Evolutionary conservation across 1,139 yeast genomes (phyloP).

Genomic region (Eremothecium gossypii): DNA sequence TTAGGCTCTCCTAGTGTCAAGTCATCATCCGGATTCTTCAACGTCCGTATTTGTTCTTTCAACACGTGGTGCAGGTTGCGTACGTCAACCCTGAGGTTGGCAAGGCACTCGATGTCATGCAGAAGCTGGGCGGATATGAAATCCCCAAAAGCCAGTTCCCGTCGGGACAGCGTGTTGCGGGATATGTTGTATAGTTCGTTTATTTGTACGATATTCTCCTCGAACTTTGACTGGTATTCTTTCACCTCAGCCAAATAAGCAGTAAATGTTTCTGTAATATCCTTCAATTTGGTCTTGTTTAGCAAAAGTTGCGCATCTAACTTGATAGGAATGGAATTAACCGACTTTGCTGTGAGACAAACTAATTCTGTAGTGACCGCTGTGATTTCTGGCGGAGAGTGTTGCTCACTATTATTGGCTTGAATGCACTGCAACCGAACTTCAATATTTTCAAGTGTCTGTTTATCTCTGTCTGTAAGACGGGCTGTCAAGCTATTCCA

Average conservation of each 20-base stretch:
- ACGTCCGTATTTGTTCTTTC: slow-evolving; percentile 22
- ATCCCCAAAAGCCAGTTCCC: slow-evolving; percentile 19
- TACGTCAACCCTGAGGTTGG: slow-evolving; percentile 16
- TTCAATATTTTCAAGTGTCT: slow-evolving; percentile 20
- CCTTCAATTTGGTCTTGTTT: slow-evolving; percentile 12
- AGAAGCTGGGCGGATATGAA: slow-evolving; percentile 18
- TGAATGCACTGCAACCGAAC: slow-evolving; percentile 25
- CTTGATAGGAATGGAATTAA: slow-evolving; percentile 29
- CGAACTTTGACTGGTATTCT: slow-evolving; percentile 12
- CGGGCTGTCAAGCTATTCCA: slow-evolving; percentile 21
- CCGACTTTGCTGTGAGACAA: slow-evolving; percentile 26
- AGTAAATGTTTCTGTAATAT: slow-evolving; percentile 11
- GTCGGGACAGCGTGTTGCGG: slow-evolving; percentile 8
- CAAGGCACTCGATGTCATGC: slow-evolving; percentile 22
- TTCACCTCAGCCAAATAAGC: slow-evolving; percentile 10
- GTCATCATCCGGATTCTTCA: slow-evolving; percentile 5
- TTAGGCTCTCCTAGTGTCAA: slow-evolving; percentile 6
- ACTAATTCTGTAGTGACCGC: slow-evolving; percentile 20
- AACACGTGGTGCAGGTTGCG: slow-evolving; percentile 16
- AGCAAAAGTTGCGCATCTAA: slow-evolving; percentile 22
- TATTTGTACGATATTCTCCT: slow-evolving; percentile 12
- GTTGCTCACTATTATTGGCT: slow-evolving; percentile 20
- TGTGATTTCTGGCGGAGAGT: slow-evolving; percentile 22
- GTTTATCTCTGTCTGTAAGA: slow-evolving; percentile 22
- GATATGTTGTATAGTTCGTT: slow-evolving; percentile 16